These are phyloP conservation scores for Prunus fruticosa DNA, from an alignment of 306 rosid genomes.

Conservation along the genomic window DNA sequence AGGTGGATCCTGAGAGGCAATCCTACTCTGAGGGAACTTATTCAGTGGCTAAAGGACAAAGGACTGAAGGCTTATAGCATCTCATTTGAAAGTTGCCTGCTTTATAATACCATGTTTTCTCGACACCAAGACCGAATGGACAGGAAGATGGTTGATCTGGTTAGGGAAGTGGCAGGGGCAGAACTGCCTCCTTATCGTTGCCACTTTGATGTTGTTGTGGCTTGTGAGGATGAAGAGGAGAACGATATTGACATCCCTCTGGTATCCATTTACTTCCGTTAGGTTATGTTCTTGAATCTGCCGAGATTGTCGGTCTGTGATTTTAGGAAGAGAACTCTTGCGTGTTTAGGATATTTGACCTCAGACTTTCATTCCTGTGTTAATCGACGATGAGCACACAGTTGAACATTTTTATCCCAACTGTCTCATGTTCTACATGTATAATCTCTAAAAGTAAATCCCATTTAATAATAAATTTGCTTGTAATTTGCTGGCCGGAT, in stretches of 20 bases:
- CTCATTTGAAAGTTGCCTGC: slow-evolving; percentile 77
- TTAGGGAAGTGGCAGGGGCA: slow-evolving; percentile 72
- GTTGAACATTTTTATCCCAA: background rate
- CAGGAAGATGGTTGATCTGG: slow-evolving; percentile 73
- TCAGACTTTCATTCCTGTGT: background rate
- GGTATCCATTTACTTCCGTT: slow-evolving; percentile 82
- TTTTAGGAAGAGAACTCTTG: slow-evolving; percentile 31
- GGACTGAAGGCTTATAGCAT: slow-evolving; percentile 85
- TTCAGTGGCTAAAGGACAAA: slow-evolving; percentile 66
- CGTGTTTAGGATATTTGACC: background rate
- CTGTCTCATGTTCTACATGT: too few relatives aligned
- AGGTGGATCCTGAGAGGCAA: slow-evolving; percentile 72
- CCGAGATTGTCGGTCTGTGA: slow-evolving; percentile 13
- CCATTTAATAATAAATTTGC: too few relatives aligned
- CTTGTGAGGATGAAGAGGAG: slow-evolving; percentile 93
- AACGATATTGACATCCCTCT: slow-evolving; percentile 88
- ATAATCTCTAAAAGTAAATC: too few relatives aligned
- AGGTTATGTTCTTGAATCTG: slow-evolving; percentile 29
- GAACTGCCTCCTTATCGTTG: slow-evolving; percentile 69
- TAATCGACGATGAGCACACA: background rate
- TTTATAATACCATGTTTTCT: slow-evolving; percentile 72
- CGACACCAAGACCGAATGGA: slow-evolving; percentile 78
- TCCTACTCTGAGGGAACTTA: slow-evolving; percentile 77
- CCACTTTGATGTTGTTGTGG: slow-evolving; percentile 84
- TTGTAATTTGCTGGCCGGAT: too few relatives aligned